These are phyloP conservation scores for Pleurotus djamor DNA, from an alignment of 768 basidiomycete genomes.

Conservation along the genomic window DNA sequence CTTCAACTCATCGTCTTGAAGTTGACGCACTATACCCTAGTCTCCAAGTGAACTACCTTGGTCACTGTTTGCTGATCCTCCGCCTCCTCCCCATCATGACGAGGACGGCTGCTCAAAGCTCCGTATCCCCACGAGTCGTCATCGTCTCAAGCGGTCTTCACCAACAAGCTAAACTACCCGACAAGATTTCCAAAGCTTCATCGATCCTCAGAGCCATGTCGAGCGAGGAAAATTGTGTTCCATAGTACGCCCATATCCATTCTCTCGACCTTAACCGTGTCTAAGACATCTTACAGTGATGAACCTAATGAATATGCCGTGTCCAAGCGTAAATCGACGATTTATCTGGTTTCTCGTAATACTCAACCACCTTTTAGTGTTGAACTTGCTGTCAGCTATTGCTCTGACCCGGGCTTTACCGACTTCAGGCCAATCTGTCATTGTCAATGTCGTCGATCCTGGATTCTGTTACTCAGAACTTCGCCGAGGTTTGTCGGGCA, in stretches of 20 bases:
- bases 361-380: not conserved
- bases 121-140: conserved; percentile 29
- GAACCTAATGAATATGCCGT: not conserved
- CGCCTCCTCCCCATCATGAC: conserved; percentile 41
- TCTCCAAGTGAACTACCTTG: conserved; percentile 45
- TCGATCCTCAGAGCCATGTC: conserved; percentile 28
- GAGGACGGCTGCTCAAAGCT: conserved; percentile 24
- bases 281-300: too few species aligned
- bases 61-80: conserved; percentile 35
- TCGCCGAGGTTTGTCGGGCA: not conserved
- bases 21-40: conserved; percentile 13
- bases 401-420: not conserved
- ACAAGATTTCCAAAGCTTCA: conserved; percentile 18
- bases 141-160: conserved; percentile 43
- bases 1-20: not conserved
- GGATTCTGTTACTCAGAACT: not conserved
- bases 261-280: not conserved
- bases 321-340: not conserved
- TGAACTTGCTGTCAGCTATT: not conserved
- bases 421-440: not conserved
- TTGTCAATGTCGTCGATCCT: not conserved
- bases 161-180: conserved; percentile 20
- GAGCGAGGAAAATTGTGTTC: conserved; percentile 25
- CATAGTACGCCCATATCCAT: not conserved
- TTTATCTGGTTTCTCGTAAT: not conserved